Evolutionary conservation across 2,329 filamentous ascomycete species (phyloP).

Genomic region (Pseudocercospora crystallina): DNA sequence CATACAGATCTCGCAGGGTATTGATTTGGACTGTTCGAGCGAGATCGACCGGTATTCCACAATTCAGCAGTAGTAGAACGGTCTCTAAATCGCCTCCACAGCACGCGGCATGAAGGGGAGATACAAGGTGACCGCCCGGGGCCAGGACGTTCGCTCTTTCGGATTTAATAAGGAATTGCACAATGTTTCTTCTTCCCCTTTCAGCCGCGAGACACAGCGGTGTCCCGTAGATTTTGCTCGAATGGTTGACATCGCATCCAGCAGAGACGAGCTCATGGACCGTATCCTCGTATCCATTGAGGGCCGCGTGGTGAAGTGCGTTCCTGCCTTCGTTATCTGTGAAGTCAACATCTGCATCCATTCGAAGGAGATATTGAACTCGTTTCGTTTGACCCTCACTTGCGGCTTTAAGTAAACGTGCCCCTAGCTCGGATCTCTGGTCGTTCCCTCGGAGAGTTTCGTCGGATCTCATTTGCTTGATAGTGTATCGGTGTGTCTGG

Average conservation of each 20-base stretch:
- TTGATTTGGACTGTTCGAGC: too few species aligned
- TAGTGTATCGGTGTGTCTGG: constrained; percentile 3
- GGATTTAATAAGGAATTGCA: background rate
- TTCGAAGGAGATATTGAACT: constrained; percentile 4
- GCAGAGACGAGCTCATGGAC: background rate
- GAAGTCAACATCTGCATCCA: constrained; percentile 4
- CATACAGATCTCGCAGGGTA: too few species aligned
- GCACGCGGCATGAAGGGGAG: constrained; percentile 2
- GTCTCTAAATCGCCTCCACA: too few species aligned
- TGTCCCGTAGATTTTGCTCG: too few species aligned
- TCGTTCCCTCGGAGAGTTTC: background rate
- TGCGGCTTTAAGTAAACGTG: constrained; percentile 3
- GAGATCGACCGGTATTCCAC: too few species aligned
- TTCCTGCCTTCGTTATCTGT: constrained; percentile 6
- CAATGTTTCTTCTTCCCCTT: background rate
- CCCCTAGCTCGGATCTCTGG: background rate
- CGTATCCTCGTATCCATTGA: constrained; percentile 12
- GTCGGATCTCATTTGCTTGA: constrained; percentile 8
- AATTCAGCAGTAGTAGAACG: too few species aligned
- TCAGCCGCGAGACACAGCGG: background rate
- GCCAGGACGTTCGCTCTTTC: background rate
- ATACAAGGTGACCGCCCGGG: background rate
- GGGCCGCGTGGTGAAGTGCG: constrained; percentile 12
- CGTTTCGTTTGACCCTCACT: constrained; percentile 12
- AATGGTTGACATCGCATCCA: background rate